Evolutionary conservation across 306 rosid species (phyloP), one percentile per base, ranked within the genome.

Genomic region (Lathyrus tuberosus): DNA sequence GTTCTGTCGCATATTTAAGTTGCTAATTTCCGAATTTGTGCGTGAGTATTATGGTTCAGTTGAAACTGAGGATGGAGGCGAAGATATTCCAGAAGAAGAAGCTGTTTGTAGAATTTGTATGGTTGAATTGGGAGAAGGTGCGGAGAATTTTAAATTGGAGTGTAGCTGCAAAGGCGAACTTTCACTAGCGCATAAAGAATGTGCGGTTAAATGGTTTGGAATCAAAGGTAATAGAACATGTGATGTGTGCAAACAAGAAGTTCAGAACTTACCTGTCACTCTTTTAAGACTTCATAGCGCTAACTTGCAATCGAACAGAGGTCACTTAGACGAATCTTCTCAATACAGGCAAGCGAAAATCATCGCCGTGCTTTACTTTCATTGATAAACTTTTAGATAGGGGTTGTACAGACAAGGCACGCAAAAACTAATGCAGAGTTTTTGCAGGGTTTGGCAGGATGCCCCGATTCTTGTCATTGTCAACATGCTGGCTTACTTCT

Each of bases 111-210:
- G 97, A 84, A 89, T 91, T 78, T 89, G 96, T 81, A 77, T 84
- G 64, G 73, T 85, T 46, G 97, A 91, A 69, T 78, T 91, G 6
- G 89, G 89, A 40, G 92, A 84, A 76, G 89, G 84, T 26, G 76
- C 79, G 33, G 86, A 87, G 51, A 87, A 93, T 35, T 82, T 91
- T 24, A 89, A 87, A 83, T 69, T 91, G 88, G 97, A 86, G 73
- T 91, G 97, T 65, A 85, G 88, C 79, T 91, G 97, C 79, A 91
- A 81, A 84, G 97, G 97, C 14, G 97, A 89, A 78, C 96, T 91
- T 78, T 93, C 97, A 42, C 74, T 91, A 69, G 96, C 94, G 6
- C 97, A 91, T 78, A 85, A 77, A 79, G 88, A 84, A 62, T 91
- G 96, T 61, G 90, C 85, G 51, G 62, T 89, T 38, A 89, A 91